These are phyloP conservation scores for Pholiota conissans DNA, from an alignment of 768 basidiomycete species.

Conservation along the genomic window DNA sequence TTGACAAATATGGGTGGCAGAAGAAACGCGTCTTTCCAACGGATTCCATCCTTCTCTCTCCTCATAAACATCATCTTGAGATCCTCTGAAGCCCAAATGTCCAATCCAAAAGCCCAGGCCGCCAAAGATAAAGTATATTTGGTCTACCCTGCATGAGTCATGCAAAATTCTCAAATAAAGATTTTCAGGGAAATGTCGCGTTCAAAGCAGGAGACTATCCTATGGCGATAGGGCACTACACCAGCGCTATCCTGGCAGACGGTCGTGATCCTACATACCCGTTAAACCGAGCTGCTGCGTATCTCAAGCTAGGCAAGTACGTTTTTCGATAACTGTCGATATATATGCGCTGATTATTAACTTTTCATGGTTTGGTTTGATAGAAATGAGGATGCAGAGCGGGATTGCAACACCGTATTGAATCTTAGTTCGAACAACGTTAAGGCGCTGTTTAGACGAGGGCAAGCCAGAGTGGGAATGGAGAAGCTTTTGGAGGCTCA, in stretches of 20 bases:
- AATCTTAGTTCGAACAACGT: constrained; percentile 56
- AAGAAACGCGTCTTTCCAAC: no score
- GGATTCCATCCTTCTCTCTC: no score
- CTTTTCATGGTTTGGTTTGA: neutral
- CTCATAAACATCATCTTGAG: no score
- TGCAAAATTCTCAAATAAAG: no score
- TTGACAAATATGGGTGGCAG: no score
- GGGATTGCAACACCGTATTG: constrained; percentile 75
- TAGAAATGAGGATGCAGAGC: constrained; percentile 78
- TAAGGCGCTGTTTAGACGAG: constrained; percentile 80
- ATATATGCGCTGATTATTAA: neutral
- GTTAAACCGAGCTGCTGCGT: constrained; percentile 88
- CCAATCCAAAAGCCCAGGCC: constrained; percentile 27
- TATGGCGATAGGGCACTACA: constrained; percentile 84
- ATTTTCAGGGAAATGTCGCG: constrained; percentile 69
- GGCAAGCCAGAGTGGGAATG: constrained; percentile 65
- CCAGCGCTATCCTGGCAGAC: constrained; percentile 75
- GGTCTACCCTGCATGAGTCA: no score
- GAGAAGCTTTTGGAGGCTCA: constrained; percentile 58
- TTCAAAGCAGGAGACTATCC: constrained; percentile 84
- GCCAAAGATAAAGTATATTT: constrained; percentile 38
- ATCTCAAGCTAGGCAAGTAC: constrained; percentile 94
- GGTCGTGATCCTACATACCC: constrained; percentile 72
- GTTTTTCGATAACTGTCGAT: constrained; percentile 32
- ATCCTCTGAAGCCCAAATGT: neutral